Conservation (phyloP, 2,329 filamentous ascomycete genomes). For the Ilyonectria destructans region DNA sequence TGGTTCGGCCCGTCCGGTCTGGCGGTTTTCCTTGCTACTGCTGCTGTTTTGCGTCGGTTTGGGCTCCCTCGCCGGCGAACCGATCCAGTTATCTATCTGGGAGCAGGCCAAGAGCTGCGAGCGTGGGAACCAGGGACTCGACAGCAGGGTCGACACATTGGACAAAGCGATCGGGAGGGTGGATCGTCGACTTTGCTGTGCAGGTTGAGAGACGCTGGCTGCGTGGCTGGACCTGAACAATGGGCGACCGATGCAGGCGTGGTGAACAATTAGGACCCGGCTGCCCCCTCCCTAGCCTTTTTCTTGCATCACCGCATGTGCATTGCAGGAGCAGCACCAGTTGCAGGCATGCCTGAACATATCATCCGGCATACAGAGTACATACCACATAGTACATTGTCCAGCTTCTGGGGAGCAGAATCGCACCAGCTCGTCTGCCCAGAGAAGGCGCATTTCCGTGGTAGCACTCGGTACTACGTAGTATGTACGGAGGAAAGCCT, state of each 20-base stretch:
- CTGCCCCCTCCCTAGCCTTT: constrained; percentile 34
- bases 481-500: background rate
- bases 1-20: constrained; percentile 1
- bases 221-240: constrained; percentile 35
- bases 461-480: constrained; percentile 6
- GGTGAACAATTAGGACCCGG: constrained; percentile 10
- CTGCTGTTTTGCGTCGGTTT: background rate
- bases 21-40: constrained; percentile 4
- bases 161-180: constrained; percentile 7
- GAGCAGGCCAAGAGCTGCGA: background rate
- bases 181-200: constrained; percentile 14
- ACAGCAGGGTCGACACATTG: background rate
- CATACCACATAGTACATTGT: background rate
- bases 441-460: constrained; percentile 1
- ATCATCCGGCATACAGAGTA: background rate
- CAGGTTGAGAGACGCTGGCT: constrained; percentile 23
- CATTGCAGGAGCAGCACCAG: constrained; percentile 40
- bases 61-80: constrained; percentile 1
- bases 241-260: constrained; percentile 19
- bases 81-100: constrained; percentile 1
- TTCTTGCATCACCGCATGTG: constrained; percentile 42
- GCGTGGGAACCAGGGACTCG: background rate
- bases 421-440: background rate
- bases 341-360: constrained; percentile 9
- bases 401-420: background rate